Conservation (phyloP, 2,329 filamentous ascomycete species). For the Cercospora janseana region DNA sequence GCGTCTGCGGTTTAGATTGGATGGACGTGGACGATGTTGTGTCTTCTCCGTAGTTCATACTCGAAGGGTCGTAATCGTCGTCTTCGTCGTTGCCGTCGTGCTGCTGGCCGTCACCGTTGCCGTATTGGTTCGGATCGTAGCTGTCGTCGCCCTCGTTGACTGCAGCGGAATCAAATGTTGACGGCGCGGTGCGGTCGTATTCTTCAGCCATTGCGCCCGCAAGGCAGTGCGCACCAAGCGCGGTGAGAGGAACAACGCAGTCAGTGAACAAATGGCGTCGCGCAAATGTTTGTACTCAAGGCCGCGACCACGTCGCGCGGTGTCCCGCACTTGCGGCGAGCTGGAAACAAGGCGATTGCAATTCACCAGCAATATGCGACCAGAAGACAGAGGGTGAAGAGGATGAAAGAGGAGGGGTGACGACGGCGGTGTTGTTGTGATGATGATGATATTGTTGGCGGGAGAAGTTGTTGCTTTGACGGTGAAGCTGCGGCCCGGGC, state of each 20-base stretch:
- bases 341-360: background rate
- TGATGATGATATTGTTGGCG: background rate
- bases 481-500: background rate
- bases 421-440: background rate
- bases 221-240: constrained; percentile 7
- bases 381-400: no score
- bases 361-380: background rate
- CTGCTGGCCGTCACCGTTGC: constrained; percentile 19
- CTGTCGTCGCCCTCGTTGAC: constrained; percentile 32
- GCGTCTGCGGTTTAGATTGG: constrained; percentile 17
- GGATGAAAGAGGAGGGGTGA: background rate
- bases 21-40: constrained; percentile 10
- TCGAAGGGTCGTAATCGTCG: constrained; percentile 39
- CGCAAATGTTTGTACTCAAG: background rate
- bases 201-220: constrained; percentile 49
- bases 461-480: constrained; percentile 3
- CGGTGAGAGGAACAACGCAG: background rate
- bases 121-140: constrained; percentile 37
- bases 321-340: background rate
- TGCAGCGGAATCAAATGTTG: constrained; percentile 26
- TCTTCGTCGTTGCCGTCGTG: constrained; percentile 34
- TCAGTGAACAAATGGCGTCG: constrained; percentile 1
- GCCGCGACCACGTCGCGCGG: background rate
- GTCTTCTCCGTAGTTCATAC: constrained; percentile 29
- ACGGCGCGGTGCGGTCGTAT: constrained; percentile 32